Conservation (phyloP, 176 grass and related monocot species). For the Triticum urartu region DNA sequence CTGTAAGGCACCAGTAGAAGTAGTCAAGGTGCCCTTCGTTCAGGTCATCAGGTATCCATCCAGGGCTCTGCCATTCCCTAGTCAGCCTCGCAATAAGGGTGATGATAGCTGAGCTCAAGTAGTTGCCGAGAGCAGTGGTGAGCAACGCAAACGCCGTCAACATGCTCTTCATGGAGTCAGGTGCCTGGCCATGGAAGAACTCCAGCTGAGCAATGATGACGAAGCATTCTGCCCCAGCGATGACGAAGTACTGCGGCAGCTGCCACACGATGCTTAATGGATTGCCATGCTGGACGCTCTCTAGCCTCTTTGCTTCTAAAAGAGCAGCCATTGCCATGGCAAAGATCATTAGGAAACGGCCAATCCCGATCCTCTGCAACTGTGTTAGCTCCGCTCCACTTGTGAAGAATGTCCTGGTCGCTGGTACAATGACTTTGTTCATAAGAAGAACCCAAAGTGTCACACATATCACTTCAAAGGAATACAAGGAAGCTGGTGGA, state of each 20-base stretch:
- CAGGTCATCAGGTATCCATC: constrained; percentile 86
- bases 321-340: constrained; percentile 66
- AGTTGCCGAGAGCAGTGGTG: constrained; percentile 59
- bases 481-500: constrained; percentile 71
- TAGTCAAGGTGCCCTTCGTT: constrained; percentile 81
- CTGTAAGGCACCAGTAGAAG: constrained; percentile 63
- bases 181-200: constrained; percentile 70
- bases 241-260: constrained; percentile 69
- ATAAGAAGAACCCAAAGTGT: constrained; percentile 56
- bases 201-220: constrained; percentile 61
- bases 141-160: constrained; percentile 64
- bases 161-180: constrained; percentile 72
- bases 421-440: constrained; percentile 56
- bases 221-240: constrained; percentile 67
- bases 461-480: constrained; percentile 61
- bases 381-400: constrained; percentile 57
- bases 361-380: constrained; percentile 68
- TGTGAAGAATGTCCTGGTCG: constrained; percentile 32
- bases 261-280: constrained; percentile 68
- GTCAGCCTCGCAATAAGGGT: constrained; percentile 42
- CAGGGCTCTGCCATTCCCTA: constrained; percentile 33
- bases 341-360: constrained; percentile 66
- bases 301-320: constrained; percentile 57
- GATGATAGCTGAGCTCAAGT: constrained; percentile 74
- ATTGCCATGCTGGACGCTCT: constrained; percentile 18